Conservation (phyloP, 768 basidiomycete species). For the Ramaria sp. region DNA sequence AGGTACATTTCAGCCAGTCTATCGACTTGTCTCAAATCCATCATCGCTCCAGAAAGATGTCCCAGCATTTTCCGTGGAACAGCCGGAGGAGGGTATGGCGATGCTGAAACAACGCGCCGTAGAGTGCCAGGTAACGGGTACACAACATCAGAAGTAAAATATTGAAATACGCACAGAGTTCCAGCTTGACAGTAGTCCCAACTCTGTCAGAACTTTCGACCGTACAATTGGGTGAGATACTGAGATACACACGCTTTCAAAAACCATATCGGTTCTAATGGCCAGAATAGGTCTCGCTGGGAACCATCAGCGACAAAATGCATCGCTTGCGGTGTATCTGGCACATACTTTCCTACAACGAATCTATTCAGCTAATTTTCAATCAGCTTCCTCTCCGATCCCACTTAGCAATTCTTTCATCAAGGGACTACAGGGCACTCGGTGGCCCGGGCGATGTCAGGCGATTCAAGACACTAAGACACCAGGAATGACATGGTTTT, state of each 20-base stretch:
- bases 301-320: conserved; percentile 79
- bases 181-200: conserved; percentile 57
- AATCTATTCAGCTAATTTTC: conserved; percentile 11
- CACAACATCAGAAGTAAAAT: background rate
- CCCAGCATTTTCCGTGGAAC: conserved; percentile 76
- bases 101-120: conserved; percentile 59
- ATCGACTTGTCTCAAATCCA: background rate
- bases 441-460: conserved; percentile 96
- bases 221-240: conserved; percentile 51
- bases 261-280: background rate
- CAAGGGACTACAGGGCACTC: conserved; percentile 53
- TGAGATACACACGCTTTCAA: conserved; percentile 15
- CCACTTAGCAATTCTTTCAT: conserved; percentile 44
- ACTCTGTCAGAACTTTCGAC: conserved; percentile 35
- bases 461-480: conserved; percentile 52
- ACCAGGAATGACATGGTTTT: conserved; percentile 60
- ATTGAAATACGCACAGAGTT: conserved; percentile 34
- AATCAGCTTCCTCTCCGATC: conserved; percentile 11
- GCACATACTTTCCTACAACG: conserved; percentile 49
- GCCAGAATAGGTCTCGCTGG: conserved; percentile 64
- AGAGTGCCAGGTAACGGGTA: conserved; percentile 46
- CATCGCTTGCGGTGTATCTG: conserved; percentile 71
- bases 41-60: conserved; percentile 47
- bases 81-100: conserved; percentile 55
- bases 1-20: conserved; percentile 33